phyloP scores from a whole-genome alignment of 257 asterid species.

The Scutellaria baicalensis region DNA sequence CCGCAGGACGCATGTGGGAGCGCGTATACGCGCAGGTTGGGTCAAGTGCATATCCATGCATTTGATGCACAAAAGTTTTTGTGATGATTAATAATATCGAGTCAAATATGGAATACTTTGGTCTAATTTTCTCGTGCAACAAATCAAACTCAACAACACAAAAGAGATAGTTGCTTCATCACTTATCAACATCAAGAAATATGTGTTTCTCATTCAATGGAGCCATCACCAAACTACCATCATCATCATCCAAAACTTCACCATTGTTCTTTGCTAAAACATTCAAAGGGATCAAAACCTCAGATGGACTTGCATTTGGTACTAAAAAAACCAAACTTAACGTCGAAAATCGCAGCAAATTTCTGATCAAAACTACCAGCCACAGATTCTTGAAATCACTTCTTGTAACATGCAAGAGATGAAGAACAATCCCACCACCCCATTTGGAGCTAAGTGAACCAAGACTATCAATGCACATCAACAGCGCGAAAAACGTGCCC shows the following conservation, averaged over 20 bases:
- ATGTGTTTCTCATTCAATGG: constrained; percentile 25
- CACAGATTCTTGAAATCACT: constrained; percentile 50
- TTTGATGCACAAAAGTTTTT: too few relatives aligned
- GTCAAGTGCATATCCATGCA: too few relatives aligned
- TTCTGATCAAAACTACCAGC: constrained; percentile 43
- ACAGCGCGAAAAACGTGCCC: constrained; percentile 65
- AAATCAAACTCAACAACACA: too few relatives aligned
- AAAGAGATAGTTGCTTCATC: too few relatives aligned
- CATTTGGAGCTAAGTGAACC: constrained; percentile 50
- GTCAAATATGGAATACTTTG: too few relatives aligned
- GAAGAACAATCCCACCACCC: constrained; percentile 62
- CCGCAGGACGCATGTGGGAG: too few relatives aligned
- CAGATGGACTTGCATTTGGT: constrained; percentile 31
- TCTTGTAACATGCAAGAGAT: constrained; percentile 48
- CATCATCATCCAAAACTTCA: constrained; percentile 11
- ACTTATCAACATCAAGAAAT: not conserved
- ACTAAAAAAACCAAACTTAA: constrained; percentile 41
- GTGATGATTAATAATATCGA: too few relatives aligned
- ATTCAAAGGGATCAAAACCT: constrained; percentile 21
- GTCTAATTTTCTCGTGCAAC: too few relatives aligned
- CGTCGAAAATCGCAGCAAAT: constrained; percentile 38
- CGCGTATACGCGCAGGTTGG: too few relatives aligned
- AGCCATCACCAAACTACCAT: constrained; percentile 23
- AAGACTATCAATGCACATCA: constrained; percentile 64
- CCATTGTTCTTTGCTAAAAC: not conserved